Percentiles rank a stretch among this genome's conserved stretches.
Conservation (phyloP, 768 basidiomycete genomes). For the Filobasidium floriforme region DNA sequence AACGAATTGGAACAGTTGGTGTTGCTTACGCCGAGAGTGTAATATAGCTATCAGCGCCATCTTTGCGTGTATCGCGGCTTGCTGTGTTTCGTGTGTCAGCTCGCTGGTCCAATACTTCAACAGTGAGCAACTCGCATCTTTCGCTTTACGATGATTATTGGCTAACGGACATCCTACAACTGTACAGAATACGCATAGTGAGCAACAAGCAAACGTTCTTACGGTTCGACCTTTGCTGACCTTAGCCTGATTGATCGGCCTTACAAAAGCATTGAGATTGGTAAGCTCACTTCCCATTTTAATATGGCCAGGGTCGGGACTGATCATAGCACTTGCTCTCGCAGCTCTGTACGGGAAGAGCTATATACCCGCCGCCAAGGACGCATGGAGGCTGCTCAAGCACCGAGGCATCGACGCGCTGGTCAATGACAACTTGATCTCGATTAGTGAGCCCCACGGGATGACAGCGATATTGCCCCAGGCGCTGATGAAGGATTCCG, state of each 20-base stretch:
- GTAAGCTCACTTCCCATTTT: conserved; percentile 24
- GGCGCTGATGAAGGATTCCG: conserved; percentile 8
- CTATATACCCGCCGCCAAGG: conserved; percentile 71
- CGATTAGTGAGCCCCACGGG: conserved; percentile 57
- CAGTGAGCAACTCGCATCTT: conserved; percentile 47
- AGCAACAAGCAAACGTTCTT: conserved; percentile 9
- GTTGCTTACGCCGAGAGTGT: not conserved
- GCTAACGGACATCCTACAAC: not conserved
- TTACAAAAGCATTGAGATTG: conserved; percentile 58
- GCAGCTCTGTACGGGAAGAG: conserved; percentile 71
- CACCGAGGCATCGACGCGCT: conserved; percentile 69
- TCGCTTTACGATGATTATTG: not conserved
- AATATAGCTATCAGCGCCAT: conserved; percentile 60
- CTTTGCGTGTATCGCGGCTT: conserved; percentile 69
- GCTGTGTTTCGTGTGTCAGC: conserved; percentile 67
- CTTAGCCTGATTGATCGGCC: not conserved
- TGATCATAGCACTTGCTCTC: conserved; percentile 18
- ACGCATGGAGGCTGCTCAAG: conserved; percentile 69
- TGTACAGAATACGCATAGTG: conserved; percentile 34
- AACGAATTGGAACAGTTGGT: not conserved
- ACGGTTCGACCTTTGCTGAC: not conserved
- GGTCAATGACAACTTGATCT: conserved; percentile 72
- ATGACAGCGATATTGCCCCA: not conserved
- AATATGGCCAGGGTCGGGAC: not conserved
- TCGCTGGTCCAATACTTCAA: conserved; percentile 71